These are phyloP conservation scores for Starmerella vaccinii DNA, from an alignment of 805 yeast species.

Conservation along the genomic window DNA sequence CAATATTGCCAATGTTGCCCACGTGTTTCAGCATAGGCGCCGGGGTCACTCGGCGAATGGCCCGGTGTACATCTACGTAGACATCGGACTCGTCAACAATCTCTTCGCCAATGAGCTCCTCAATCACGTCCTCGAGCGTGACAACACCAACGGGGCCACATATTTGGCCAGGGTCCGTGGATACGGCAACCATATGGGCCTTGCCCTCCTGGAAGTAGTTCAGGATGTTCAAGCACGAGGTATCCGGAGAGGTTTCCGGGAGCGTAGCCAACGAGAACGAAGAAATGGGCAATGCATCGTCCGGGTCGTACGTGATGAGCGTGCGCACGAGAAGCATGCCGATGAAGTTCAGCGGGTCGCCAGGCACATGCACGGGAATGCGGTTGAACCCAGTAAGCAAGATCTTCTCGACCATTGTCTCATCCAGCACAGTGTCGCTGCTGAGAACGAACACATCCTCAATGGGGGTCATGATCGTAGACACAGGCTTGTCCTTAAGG, in stretches of 20 bases:
- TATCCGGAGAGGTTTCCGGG: conserved; percentile 85
- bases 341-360: conserved; percentile 78
- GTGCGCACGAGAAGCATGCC: conserved; percentile 93
- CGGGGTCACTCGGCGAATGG: conserved; percentile 48
- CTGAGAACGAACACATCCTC: conserved; percentile 80
- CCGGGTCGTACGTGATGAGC: conserved; percentile 91
- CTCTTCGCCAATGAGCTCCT: conserved; percentile 94
- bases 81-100: conserved; percentile 95
- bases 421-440: conserved; percentile 73
- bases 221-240: conserved; percentile 85
- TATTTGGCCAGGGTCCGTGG: conserved; percentile 69
- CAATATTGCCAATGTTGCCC: conserved; percentile 2
- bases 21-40: conserved; percentile 30
- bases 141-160: conserved; percentile 83
- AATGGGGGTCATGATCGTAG: conserved; percentile 88
- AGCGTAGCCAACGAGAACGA: conserved; percentile 90
- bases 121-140: conserved; percentile 95
- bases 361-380: conserved; percentile 85
- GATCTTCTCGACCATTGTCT: conserved; percentile 73
- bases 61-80: conserved; percentile 78
- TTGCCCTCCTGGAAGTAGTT: conserved; percentile 97
- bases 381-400: conserved; percentile 91
- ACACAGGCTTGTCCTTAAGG: conserved; percentile 80
- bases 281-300: conserved; percentile 84
- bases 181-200: conserved; percentile 92